Base-by-base conservation (phyloP, 1,284 basidiomycete species). In the Cronartium ribicola region DNA sequence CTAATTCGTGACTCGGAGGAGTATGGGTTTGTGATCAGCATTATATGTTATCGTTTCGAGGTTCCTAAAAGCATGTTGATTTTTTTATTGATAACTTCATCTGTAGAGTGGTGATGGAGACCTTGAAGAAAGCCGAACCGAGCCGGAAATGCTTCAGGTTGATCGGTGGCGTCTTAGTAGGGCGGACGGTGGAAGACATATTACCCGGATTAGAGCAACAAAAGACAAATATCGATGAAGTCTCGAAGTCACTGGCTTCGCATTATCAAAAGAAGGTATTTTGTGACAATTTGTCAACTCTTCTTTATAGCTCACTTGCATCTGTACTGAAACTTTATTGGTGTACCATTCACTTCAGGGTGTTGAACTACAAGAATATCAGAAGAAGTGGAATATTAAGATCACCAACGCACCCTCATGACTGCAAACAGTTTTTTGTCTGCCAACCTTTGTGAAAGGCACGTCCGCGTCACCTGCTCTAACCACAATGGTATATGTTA, bases 181-280 rank as follows among this genome's bases (percentile, higher is more conserved):
- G 98, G 82, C 87, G 94, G 63, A 98, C 93, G 0, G 96, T 98
- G 61, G 89, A 90, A 80, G 96, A 98, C 79, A 93, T 98, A 43
- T 88, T 93, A 43, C 95, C 95, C 55, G 88, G 90, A 29, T 83
- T 97, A 57, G 87, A 91, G 81, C 91, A 88, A 14, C 95, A 94
- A 80, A 86, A 87, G 69, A 87, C 91, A 78, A 91, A 92, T 76
- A 91, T 93, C 14, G 77, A 81, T 10, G 77, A 81, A 74, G 77
- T 77, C 37, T 81, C 66, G 51, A 73, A 73, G 62, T 66, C 71
- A 40, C 22, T 73, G 36, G 44, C 55, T 11, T 72, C 69, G n/a
- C 69, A 72, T 55, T 72, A 72, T 51, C 69, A 65, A 59, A 40
- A 61, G 13, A 72, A 72, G 62, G 69, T 72, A 13, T 29, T 39